Conservation (phyloP, 2,329 filamentous ascomycete genomes). For the Fusarium sp. region DNA sequence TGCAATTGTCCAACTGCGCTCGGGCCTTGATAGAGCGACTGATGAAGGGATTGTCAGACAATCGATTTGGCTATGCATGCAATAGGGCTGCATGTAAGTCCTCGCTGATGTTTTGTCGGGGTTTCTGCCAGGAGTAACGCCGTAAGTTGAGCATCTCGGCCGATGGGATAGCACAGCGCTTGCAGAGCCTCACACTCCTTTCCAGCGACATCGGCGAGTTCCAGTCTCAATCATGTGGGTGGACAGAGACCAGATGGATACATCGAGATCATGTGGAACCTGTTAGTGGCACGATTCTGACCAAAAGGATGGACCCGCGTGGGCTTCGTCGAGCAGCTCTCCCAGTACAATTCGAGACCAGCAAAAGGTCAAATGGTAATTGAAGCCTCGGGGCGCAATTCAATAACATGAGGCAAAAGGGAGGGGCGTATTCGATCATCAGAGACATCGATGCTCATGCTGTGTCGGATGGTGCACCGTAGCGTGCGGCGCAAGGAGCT, state of each 20-base stretch:
- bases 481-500: background rate
- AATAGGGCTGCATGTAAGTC: background rate
- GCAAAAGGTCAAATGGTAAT: background rate
- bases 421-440: background rate
- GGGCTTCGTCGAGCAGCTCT: background rate
- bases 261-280: conserved; percentile 26
- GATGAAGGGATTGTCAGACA: background rate
- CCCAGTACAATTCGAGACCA: background rate
- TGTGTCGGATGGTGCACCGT: background rate
- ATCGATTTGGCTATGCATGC: background rate
- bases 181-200: background rate
- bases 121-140: background rate
- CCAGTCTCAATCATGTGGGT: background rate
- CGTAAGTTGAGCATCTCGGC: background rate
- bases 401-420: background rate
- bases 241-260: background rate
- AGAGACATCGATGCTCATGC: background rate
- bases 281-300: conserved; percentile 24
- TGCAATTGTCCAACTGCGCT: background rate
- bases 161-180: background rate
- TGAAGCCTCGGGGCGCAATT: background rate
- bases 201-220: background rate
- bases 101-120: background rate
- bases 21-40: background rate
- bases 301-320: conserved; percentile 15